Percentiles rank a stretch among this genome's conserved stretches.
Evolutionary conservation across 495 filamentous ascomycete species (phyloP).

Genomic region (Hypoxylon fragiforme): DNA sequence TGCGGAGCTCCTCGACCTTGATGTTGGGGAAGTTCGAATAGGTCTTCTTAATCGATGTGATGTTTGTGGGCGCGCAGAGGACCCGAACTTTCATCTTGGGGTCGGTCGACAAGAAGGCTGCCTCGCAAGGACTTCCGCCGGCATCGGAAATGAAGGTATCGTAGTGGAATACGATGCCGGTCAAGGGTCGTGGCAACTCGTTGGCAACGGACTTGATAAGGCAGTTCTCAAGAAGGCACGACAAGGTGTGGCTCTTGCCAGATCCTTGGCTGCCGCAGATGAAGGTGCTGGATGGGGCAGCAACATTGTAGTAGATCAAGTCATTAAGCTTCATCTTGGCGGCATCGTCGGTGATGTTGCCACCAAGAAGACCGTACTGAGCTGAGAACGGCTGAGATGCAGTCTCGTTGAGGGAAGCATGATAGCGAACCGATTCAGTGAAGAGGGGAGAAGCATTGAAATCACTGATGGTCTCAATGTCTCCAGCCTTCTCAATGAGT

Average conservation of each 20-base stretch:
- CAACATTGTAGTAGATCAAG: conserved; percentile 66
- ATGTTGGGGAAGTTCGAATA: conserved; percentile 45
- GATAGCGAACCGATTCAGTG: conserved; percentile 41
- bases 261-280: conserved; percentile 67
- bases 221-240: conserved; percentile 61
- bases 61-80: conserved; percentile 56
- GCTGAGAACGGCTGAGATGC: conserved; percentile 28
- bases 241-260: conserved; percentile 65
- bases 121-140: conserved; percentile 53
- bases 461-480: conserved; percentile 39
- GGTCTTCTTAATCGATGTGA: conserved; percentile 24
- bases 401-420: conserved; percentile 11
- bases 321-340: conserved; percentile 44
- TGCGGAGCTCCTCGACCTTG: conserved; percentile 54
- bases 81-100: conserved; percentile 52
- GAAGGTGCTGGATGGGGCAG: conserved; percentile 65
- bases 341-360: conserved; percentile 24
- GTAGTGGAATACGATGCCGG: conserved; percentile 60
- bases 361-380: conserved; percentile 49
- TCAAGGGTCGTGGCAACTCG: conserved; percentile 44
- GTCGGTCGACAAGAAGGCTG: conserved; percentile 56
- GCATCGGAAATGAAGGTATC: conserved; percentile 60
- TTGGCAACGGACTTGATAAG: conserved; percentile 33
- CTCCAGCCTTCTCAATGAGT: not conserved
- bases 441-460: conserved; percentile 44